Evolutionary conservation across 441 rosid genomes (phyloP).

Genomic region (Brassica balearica): DNA sequence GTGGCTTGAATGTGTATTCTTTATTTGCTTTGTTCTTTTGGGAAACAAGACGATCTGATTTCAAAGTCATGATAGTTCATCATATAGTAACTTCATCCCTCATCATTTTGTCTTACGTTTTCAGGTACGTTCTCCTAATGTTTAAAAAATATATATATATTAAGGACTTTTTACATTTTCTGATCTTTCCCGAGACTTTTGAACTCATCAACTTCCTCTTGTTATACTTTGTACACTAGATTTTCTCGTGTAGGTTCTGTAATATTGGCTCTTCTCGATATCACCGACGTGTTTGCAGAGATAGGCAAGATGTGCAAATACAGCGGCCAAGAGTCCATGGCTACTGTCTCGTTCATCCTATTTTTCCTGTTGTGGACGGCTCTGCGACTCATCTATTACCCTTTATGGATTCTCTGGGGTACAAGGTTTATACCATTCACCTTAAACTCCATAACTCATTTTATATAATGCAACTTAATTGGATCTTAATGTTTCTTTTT

Average conservation of each 20-base stretch:
- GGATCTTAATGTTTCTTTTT: conserved; percentile 4
- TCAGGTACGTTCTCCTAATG: conserved; percentile 45
- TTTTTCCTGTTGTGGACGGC: conserved; percentile 54
- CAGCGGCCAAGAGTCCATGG: conserved; percentile 51
- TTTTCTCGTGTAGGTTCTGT: conserved; percentile 66
- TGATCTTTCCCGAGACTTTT: neutral
- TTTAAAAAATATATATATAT: neutral
- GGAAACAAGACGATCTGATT: conserved; percentile 71
- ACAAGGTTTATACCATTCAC: conserved; percentile 47
- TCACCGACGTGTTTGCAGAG: conserved; percentile 61
- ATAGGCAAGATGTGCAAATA: conserved; percentile 69
- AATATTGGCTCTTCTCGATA: conserved; percentile 61
- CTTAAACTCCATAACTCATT: neutral
- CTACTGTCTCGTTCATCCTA: conserved; percentile 49
- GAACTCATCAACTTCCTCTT: neutral
- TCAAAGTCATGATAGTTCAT: conserved; percentile 60
- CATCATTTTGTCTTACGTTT: conserved; percentile 56
- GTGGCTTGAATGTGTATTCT: conserved; percentile 60
- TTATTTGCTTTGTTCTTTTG: conserved; percentile 63
- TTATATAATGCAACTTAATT: too few relatives aligned
- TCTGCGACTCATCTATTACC: conserved; percentile 53
- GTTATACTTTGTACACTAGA: conserved; percentile 42
- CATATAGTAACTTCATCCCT: conserved; percentile 58
- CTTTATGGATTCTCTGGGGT: conserved; percentile 63
- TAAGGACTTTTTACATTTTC: neutral